Base-by-base conservation (phyloP, 208 protist genomes). In the Crithidia thermophila region DNA sequence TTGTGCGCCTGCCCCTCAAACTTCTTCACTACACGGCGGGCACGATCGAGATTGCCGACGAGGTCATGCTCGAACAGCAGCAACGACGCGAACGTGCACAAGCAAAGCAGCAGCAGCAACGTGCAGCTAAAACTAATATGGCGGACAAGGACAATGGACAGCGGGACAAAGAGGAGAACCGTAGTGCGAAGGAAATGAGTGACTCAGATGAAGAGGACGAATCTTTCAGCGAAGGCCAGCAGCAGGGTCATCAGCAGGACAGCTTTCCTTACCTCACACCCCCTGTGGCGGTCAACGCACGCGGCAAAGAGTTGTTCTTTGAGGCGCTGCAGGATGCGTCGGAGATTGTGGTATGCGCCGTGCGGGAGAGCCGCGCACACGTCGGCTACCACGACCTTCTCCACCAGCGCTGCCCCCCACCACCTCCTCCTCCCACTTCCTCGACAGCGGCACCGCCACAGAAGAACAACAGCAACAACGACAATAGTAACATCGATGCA, bases 321-420 rank as follows among this genome's bases (percentile, higher is more conserved):
- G 58, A 75, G 21, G 81, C 86, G 3, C 67, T 95, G 61, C 46
- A 52, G 3, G 68, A 71, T 43, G 42, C 84, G 14, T 91, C 80
- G 0, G 80, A 87, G 27, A 71, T 90, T 6, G 85, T 92, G 34
- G 77, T 91, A 30, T 85, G 78, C 39, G 71, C 75, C 7, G 68
- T 82, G 27, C 83, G 79, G 2, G 89, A 94, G 73, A 80, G 75
- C 36, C 81, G 86, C 2, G 63, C 80, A 14, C 85, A 92, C 57
- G 34, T 36, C 21, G 72, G 77, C 27, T 84, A 76, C 49, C 82
- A 92, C 67, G 77, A 90, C 56, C 37, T 75, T 20, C 56, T 77
- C 33, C 83, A 89, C 46, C 63, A 67, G 52, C 69, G 69, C 28
- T 75, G 31, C 14, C 52, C 58, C 8, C 58, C 58, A 28, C 40